These are phyloP conservation scores for Colletotrichum sp. DNA, from an alignment of 2,329 filamentous ascomycete species.

Conservation along the genomic window DNA sequence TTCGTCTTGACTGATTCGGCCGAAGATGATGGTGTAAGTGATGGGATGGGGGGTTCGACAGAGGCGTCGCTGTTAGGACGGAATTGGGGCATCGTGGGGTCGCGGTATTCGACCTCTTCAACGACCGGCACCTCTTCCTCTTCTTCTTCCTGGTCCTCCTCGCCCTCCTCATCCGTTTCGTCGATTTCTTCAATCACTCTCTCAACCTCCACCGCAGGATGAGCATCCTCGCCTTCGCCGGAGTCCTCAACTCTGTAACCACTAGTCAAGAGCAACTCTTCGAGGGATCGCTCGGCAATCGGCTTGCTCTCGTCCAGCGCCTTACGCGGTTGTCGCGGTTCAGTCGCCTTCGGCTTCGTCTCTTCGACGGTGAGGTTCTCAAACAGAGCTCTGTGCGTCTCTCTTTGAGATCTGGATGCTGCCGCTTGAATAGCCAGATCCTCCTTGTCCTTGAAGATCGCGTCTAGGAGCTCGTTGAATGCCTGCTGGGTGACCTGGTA, in stretches of 20 bases:
- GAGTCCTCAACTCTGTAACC: slow-evolving; percentile 47
- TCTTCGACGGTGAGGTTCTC: slow-evolving; percentile 30
- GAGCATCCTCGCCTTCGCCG: not conserved
- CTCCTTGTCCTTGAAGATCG: slow-evolving; percentile 83
- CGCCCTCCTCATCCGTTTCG: slow-evolving; percentile 21
- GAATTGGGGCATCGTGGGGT: slow-evolving; percentile 73
- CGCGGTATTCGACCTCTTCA: slow-evolving; percentile 39
- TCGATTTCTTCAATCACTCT: slow-evolving; percentile 20
- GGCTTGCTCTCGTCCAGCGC: slow-evolving; percentile 24
- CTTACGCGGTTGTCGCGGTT: slow-evolving; percentile 20
- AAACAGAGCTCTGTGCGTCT: slow-evolving; percentile 57
- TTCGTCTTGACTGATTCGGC: not conserved
- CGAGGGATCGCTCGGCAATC: slow-evolving; percentile 34
- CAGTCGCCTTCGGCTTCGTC: slow-evolving; percentile 6
- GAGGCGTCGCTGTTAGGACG: slow-evolving; percentile 55
- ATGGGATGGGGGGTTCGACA: slow-evolving; percentile 17
- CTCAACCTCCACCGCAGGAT: not conserved
- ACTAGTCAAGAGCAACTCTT: slow-evolving; percentile 46
- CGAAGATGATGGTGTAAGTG: not conserved
- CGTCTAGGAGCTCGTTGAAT: slow-evolving; percentile 90
- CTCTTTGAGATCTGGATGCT: slow-evolving; percentile 65
- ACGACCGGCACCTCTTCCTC: slow-evolving; percentile 11
- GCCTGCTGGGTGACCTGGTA: slow-evolving; percentile 92
- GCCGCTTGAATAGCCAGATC: slow-evolving; percentile 73
- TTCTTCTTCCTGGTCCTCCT: slow-evolving; percentile 24